Evolutionary conservation across 495 filamentous ascomycete species (phyloP).

Genomic region (Penicillium antarcticum): DNA sequence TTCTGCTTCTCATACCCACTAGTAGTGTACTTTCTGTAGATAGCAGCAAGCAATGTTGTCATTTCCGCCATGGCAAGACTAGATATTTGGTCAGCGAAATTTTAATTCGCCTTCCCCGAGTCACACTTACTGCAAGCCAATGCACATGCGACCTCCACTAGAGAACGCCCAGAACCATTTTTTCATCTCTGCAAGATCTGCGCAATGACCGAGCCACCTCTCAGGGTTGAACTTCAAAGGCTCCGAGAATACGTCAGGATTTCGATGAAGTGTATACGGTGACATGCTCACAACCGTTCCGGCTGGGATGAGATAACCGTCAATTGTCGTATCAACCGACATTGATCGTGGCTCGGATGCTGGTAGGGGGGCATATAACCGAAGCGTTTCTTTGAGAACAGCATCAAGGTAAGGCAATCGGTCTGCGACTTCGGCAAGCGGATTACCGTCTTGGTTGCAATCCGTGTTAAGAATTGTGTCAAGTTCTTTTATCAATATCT

Average conservation of each 20-base stretch:
- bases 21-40: conserved; percentile 34
- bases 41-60: conserved; percentile 34
- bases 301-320: conserved; percentile 46
- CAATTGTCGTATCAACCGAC: conserved; percentile 16
- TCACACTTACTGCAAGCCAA: conserved; percentile 52
- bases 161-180: conserved; percentile 76
- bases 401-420: conserved; percentile 62
- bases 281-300: conserved; percentile 59
- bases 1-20: conserved; percentile 15
- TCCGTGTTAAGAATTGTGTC: background rate
- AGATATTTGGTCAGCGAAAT: too few species aligned
- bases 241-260: conserved; percentile 49
- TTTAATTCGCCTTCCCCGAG: too few species aligned
- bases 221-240: conserved; percentile 53
- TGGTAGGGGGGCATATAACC: conserved; percentile 63
- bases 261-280: conserved; percentile 61
- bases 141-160: conserved; percentile 73
- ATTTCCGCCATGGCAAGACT: conserved; percentile 43
- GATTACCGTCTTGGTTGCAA: conserved; percentile 10
- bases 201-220: conserved; percentile 47
- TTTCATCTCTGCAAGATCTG: conserved; percentile 46
- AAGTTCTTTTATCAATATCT: conserved; percentile 23
- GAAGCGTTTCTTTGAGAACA: conserved; percentile 67
- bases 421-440: conserved; percentile 55
- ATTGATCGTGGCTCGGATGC: conserved; percentile 58